These are phyloP conservation scores for Argentina anserina DNA, from an alignment of 306 rosid genomes.

Conservation along the genomic window DNA sequence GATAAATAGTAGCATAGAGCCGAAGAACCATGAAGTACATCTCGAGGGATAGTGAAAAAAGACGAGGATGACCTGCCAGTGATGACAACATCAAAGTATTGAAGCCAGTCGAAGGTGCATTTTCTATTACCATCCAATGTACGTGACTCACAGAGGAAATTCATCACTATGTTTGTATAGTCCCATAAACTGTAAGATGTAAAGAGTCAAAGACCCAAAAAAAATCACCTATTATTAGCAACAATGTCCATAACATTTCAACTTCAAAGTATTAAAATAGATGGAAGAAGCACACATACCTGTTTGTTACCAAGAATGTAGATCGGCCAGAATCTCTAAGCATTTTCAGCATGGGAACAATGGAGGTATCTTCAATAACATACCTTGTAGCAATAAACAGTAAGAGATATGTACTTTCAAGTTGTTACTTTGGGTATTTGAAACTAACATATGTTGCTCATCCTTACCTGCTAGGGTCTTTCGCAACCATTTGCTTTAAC, in stretches of 20 bases:
- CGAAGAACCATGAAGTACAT: not conserved
- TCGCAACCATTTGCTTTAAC: slow-evolving; percentile 93
- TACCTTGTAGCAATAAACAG: slow-evolving; percentile 47
- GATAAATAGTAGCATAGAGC: too few relatives aligned
- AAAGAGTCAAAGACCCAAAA: not conserved
- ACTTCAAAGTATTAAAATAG: not conserved
- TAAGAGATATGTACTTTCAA: slow-evolving; percentile 2
- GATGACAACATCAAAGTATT: slow-evolving; percentile 84
- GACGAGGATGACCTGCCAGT: slow-evolving; percentile 72
- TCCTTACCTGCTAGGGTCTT: slow-evolving; percentile 75
- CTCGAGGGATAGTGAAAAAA: slow-evolving; percentile 11
- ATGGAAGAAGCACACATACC: slow-evolving; percentile 41
- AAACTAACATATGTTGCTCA: slow-evolving; percentile 3
- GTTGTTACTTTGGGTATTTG: not conserved
- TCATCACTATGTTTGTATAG: slow-evolving; percentile 91
- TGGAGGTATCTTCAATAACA: slow-evolving; percentile 64
- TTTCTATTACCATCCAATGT: slow-evolving; percentile 37
- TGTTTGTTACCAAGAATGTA: slow-evolving; percentile 92
- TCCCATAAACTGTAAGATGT: slow-evolving; percentile 87
- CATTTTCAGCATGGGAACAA: slow-evolving; percentile 97
- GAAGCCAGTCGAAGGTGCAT: slow-evolving; percentile 80
- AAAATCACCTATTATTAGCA: not conserved
- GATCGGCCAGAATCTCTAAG: slow-evolving; percentile 87
- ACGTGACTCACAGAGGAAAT: slow-evolving; percentile 68
- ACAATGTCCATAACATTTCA: not conserved